These are phyloP conservation scores for Neofusicoccum laricinum DNA, from an alignment of 2,329 filamentous ascomycete species.

Conservation along the genomic window DNA sequence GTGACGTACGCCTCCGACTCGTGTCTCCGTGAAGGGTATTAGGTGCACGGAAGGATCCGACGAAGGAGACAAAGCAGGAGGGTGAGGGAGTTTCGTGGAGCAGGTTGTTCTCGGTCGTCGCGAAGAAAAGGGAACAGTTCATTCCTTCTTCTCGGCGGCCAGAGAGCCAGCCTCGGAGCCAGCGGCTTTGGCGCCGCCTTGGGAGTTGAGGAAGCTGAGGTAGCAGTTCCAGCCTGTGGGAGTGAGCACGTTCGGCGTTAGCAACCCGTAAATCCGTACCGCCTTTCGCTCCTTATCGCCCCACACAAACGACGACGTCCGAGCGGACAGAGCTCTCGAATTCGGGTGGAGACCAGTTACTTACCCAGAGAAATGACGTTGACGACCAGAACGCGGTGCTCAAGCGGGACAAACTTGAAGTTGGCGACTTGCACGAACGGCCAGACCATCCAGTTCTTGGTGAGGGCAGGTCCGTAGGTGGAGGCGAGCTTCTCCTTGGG, in stretches of 20 bases:
- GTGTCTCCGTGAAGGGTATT: background rate
- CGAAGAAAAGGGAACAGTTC: background rate
- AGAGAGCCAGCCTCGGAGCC: constrained; percentile 5
- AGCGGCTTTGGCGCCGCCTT: constrained; percentile 23
- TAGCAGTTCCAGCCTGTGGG: constrained; percentile 42
- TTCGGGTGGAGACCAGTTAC: constrained; percentile 24
- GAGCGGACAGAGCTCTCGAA: background rate
- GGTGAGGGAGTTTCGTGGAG: background rate
- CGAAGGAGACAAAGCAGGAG: background rate
- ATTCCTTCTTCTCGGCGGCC: constrained; percentile 14
- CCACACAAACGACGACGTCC: background rate
- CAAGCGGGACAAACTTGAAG: constrained; percentile 80
- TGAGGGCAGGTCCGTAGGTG: constrained; percentile 69
- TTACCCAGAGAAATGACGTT: constrained; percentile 73
- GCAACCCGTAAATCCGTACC: background rate
- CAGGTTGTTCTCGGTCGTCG: background rate
- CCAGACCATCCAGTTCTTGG: constrained; percentile 87
- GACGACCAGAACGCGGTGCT: constrained; percentile 81
- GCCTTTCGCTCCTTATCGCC: constrained; percentile 3
- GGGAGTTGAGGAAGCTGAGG: constrained; percentile 36
- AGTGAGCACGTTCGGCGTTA: background rate
- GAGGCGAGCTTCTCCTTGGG: constrained; percentile 67
- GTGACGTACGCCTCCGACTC: background rate
- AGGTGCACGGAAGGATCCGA: background rate
- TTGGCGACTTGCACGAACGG: constrained; percentile 80